Evolutionary conservation across 2,329 filamentous ascomycete genomes (phyloP), one percentile per base, ranked within the genome.

Genomic region (Trichoderma gracile): DNA sequence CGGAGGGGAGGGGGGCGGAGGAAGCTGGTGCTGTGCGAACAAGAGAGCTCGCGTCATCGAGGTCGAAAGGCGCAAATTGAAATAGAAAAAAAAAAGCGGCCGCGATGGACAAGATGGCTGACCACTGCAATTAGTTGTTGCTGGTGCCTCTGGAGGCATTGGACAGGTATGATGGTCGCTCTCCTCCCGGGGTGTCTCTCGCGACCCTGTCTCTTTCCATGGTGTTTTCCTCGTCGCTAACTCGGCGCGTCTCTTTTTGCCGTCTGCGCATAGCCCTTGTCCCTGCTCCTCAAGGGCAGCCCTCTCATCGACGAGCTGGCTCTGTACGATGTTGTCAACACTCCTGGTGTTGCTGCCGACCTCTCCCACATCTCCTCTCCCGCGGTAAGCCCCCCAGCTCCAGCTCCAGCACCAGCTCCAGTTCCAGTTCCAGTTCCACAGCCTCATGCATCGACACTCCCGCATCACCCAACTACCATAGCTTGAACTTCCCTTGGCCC

Each of bases 311-410:
- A 94, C 74, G 92, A 98, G 83, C 91, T 99, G 73, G 85, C 93
- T 67, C 91, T 99, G 73, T 99, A 97, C 85, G 95, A 99, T 96
- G 93, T 99, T 71, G 94, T 98, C 80, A 97, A 98, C 86, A 96
- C 93, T 57, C 93, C 93, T 73, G 95, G 95, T 80, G 95, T 99
- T 76, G 92, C 93, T 70, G 89, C 94, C 74, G 95, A 99, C 78
- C 88, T 99, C 67, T 97, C 93, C 67, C 95, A 99, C 85, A 98
- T 99, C 81, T 97, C 94, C 66, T 92, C 93, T 68, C 85, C 86
- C 72, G 94, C 95, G 69, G 91, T 89, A 78, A 78, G 82, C 65
- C 64, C 64, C 30, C 43, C 52, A 4, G 15, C 21, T 55, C 25
- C 17, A 50, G 17, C 15, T 14, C 17, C 30, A 10, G 40, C 40